A percentile compares a stretch with the other conserved stretches of the same genome.
Conservation (phyloP, 176 grass and related monocot species). For the Phoenix roebelenii region DNA sequence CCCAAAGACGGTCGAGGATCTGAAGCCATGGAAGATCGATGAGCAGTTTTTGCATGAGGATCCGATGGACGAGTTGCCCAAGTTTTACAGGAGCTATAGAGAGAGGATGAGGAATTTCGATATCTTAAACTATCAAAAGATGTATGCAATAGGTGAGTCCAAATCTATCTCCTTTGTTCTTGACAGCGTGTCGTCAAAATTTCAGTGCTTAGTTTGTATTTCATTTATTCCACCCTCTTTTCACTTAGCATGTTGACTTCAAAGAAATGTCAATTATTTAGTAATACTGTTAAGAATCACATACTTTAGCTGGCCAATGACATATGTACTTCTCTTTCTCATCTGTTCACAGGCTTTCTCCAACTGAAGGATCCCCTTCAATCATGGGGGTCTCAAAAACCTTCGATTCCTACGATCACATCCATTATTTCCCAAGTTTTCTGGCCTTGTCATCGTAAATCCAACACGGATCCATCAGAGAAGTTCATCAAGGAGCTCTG, state of each 20-base stretch:
- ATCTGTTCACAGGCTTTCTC: conserved; percentile 50
- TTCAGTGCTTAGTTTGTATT: neutral
- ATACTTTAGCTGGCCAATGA: too few relatives aligned
- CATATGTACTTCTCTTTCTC: neutral
- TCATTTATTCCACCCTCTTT: too few relatives aligned
- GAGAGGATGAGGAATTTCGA: conserved; percentile 97
- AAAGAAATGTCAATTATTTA: too few relatives aligned
- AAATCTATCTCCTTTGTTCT: neutral
- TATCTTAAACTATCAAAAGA: conserved; percentile 85
- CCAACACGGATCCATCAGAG: conserved; percentile 42
- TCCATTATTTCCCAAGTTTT: conserved; percentile 76
- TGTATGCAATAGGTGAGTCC: conserved; percentile 83
- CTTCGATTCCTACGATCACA: conserved; percentile 41
- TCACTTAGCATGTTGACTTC: too few relatives aligned
- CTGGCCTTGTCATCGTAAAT: conserved; percentile 31
- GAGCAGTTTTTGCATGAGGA: conserved; percentile 73
- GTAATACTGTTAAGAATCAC: too few relatives aligned
- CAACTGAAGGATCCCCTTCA: conserved; percentile 61
- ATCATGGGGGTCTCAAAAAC: conserved; percentile 39
- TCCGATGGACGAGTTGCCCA: conserved; percentile 79
- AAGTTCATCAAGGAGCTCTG: conserved; percentile 66
- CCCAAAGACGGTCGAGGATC: conserved; percentile 62
- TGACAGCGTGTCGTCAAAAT: conserved; percentile 3
- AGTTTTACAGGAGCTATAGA: conserved; percentile 87
- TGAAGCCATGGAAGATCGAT: conserved; percentile 81